Percentiles rank a stretch among this genome's conserved stretches.
These are phyloP conservation scores for Mycena sp. DNA, from an alignment of 1,284 basidiomycete species.

Conservation along the genomic window DNA sequence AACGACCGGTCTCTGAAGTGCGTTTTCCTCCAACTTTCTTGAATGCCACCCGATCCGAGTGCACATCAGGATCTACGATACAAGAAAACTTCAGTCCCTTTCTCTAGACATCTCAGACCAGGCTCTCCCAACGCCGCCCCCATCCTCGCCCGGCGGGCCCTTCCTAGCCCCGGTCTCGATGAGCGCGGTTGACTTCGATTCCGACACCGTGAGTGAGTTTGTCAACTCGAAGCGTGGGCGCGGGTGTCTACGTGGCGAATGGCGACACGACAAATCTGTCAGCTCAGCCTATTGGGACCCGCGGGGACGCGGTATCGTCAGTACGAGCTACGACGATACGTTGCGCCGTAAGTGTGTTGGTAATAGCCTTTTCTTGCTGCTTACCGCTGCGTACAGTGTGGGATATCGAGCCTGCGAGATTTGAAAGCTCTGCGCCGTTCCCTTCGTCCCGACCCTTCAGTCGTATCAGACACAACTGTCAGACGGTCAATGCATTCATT, in stretches of 20 bases:
- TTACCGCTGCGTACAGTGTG: constrained; percentile 60
- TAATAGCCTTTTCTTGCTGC: constrained; percentile 7
- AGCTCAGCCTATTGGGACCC: constrained; percentile 87
- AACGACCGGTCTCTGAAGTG: constrained; percentile 76
- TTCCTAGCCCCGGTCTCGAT: constrained; percentile 32
- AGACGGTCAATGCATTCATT: constrained; percentile 62
- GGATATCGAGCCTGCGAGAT: constrained; percentile 63
- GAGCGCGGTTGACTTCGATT: constrained; percentile 55
- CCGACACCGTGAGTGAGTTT: constrained; percentile 58
- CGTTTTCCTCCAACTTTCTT: constrained; percentile 30
- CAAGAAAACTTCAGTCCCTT: constrained; percentile 65
- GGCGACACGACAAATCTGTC: constrained; percentile 75
- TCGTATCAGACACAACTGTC: constrained; percentile 75
- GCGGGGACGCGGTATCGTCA: constrained; percentile 76
- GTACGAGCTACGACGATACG: constrained; percentile 83
- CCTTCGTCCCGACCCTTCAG: constrained; percentile 68
- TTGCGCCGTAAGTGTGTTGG: constrained; percentile 63
- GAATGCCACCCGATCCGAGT: not conserved
- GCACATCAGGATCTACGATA: constrained; percentile 76
- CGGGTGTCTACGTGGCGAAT: constrained; percentile 66
- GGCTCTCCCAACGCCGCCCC: constrained; percentile 36
- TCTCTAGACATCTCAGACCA: constrained; percentile 42
- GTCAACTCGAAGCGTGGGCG: constrained; percentile 60
- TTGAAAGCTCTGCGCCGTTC: constrained; percentile 58
- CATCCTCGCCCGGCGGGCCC: constrained; percentile 38